Base-by-base conservation (phyloP, 805 yeast genomes). In the Saturnispora gosingensis region DNA sequence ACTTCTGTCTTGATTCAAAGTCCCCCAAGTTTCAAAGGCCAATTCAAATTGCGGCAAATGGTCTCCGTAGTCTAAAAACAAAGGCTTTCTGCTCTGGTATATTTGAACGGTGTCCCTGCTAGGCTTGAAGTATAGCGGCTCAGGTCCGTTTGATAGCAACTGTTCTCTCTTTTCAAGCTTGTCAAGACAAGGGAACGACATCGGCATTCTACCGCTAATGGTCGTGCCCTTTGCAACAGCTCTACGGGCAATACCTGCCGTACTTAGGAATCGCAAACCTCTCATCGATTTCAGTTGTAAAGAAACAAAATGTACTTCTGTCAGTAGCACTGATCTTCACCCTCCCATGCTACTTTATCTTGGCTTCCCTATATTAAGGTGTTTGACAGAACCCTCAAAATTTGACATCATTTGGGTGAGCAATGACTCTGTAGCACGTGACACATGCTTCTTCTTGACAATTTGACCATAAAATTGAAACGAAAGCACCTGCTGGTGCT, bases 11-110 rank as follows among this genome's bases (percentile, higher is more conserved):
- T 68, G 64, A 57, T 86, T 85, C 56, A 90, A 72, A 6, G 63
- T 58, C 2, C 97, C 97, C 97, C 97, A 90, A 3, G 90, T 79
- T 66, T 90, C 97, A 68, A 86, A 90, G 0, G 97, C 97, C n/a
- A 90, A 73, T 58, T 85, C 81, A 59, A 77, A 87, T 55, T 77
- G 79, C 1, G 88, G 87, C 35, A 90, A 69, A 56, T 69, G 73
- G 0, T 90, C 93, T 13, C 97, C 97, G 64, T 83, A 80, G 62
- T 90, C 97, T 15, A 88, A 74, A 53, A 78, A 78, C 2, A 88
- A 68, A 0, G 91, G 90, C 24, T 77, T 68, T 3, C 69, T 52
- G 9, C 82, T 75, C 47, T 71, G 69, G 65, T 67, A 88, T 1
- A 75, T 60, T 53, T 85, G 73, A 60, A 81, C 88, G 2, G 95